Conservation (phyloP, 495 filamentous ascomycete species). For the Thozetella sp. region DNA sequence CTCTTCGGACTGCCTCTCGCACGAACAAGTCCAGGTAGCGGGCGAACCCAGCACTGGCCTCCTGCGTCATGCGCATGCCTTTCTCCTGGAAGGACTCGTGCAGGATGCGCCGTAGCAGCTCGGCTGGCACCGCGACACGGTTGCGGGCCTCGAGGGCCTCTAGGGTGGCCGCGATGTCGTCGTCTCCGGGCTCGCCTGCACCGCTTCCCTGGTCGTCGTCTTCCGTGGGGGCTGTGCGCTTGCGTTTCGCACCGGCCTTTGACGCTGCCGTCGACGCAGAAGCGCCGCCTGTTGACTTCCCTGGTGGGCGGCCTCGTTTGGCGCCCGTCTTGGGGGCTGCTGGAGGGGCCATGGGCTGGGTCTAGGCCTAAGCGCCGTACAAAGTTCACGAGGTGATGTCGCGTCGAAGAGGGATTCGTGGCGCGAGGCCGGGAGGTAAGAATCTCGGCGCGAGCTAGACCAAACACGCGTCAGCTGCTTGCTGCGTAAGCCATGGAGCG, state of each 20-base stretch:
- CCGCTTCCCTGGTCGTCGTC: conserved; percentile 8
- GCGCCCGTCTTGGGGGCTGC: background rate
- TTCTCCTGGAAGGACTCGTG: conserved; percentile 76
- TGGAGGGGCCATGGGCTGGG: background rate
- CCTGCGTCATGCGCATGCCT: conserved; percentile 73
- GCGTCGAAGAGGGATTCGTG: too few relatives aligned
- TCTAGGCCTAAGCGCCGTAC: too few relatives aligned
- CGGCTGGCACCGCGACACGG: conserved; percentile 62
- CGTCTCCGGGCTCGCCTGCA: conserved; percentile 18
- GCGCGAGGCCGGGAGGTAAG: too few relatives aligned
- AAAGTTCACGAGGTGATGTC: too few relatives aligned
- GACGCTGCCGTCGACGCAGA: conserved; percentile 14
- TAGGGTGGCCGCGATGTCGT: conserved; percentile 14
- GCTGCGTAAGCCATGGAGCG: too few relatives aligned
- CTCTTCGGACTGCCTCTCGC: conserved; percentile 84
- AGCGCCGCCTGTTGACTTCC: conserved; percentile 10
- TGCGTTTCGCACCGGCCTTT: background rate
- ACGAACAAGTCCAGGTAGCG: conserved; percentile 95
- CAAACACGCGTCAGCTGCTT: too few relatives aligned
- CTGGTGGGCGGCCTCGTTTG: conserved; percentile 13
- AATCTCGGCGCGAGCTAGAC: too few relatives aligned
- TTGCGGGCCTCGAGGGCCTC: conserved; percentile 32
- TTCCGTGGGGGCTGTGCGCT: background rate
- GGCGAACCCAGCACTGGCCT: conserved; percentile 76
- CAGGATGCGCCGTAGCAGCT: conserved; percentile 73